phyloP scores from a whole-genome alignment of 352 stramenopile species.

The Globisporangium megalacanthum region DNA sequence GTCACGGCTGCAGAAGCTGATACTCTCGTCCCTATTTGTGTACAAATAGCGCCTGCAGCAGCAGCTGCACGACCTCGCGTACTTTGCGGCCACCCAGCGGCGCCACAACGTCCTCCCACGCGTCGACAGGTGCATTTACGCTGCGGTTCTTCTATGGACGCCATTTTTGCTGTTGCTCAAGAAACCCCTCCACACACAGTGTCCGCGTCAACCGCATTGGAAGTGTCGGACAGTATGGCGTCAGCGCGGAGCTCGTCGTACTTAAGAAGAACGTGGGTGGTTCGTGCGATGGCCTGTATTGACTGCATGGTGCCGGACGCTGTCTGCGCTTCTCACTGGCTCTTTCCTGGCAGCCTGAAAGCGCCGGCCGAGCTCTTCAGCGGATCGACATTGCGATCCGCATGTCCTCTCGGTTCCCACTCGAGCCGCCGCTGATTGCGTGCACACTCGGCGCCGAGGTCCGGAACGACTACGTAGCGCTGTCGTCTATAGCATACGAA shows the following conservation, averaged over 20 bases:
- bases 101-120: slow-evolving; percentile 40
- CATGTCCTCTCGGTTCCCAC: slow-evolving; percentile 33
- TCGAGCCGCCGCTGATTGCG: slow-evolving; percentile 31
- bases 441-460: slow-evolving; percentile 50
- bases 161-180: neutral
- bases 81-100: slow-evolving; percentile 41
- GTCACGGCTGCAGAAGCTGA: too few relatives aligned
- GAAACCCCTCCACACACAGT: slow-evolving; percentile 4
- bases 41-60: slow-evolving; percentile 34
- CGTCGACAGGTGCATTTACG: slow-evolving; percentile 43
- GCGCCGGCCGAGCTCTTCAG: slow-evolving; percentile 22
- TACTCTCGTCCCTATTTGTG: neutral
- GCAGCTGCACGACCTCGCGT: slow-evolving; percentile 58
- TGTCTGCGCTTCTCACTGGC: neutral
- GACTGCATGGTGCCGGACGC: too few relatives aligned
- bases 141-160: neutral
- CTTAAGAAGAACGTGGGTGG: slow-evolving; percentile 32
- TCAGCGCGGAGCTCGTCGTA: slow-evolving; percentile 29
- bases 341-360: slow-evolving; percentile 22
- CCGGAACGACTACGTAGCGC: neutral
- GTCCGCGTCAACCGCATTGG: slow-evolving; percentile 27
- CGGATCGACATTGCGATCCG: slow-evolving; percentile 40
- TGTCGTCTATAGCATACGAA: neutral
- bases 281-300: neutral
- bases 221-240: slow-evolving; percentile 13